Base-by-base conservation (phyloP, 2,329 filamentous ascomycete genomes). In the Cladosporium sp. region DNA sequence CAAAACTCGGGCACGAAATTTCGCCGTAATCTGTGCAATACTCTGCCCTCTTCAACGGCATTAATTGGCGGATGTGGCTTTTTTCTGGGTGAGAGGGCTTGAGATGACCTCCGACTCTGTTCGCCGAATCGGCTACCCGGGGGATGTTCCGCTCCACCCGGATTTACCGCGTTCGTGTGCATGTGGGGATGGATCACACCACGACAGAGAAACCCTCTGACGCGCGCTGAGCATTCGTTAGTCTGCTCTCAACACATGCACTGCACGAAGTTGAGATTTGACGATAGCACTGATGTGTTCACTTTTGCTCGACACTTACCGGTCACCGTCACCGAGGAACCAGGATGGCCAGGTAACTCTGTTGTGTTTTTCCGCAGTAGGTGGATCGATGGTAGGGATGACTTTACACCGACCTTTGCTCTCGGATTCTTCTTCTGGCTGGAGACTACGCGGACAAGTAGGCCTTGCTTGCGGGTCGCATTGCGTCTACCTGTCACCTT, bases 181-280 rank as follows among this genome's bases (percentile, higher is more conserved):
- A 6, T 55, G 52, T 55, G 52, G 52, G 33, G 52, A 55, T 12
- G 33, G n/a, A 46, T 46, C 52, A 55, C 52, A 55, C 52, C 52
- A 55, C 52, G 52, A 55, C 14, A n/a, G 18, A 31, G 23, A 18
- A 55, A 33, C 3, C 31, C 52, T 29, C 52, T 29, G 33, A n/a
- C 52, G 52, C 21, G 52, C 52, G 52, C n/a, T n/a, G 28, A 11
- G 52, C 31, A 29, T 10, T 55, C 29, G 8, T 29, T 55, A 33
- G 52, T 33, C 28, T 55, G n/a, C 28, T 55, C 52, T 33, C 52
- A 55, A 55, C 52, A 31, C 31, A 55, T 55, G 28, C 52, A 55
- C 18, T 33, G n/a, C 29, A 55, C 29, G 28, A 55, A 21, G 16
- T 18, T 21, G 29, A 11, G n/a, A 46, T 46, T 46, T n/a, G 40